These are phyloP conservation scores for Microbotryum silenes-acaulis DNA, from an alignment of 1,284 basidiomycete species.

Conservation along the genomic window DNA sequence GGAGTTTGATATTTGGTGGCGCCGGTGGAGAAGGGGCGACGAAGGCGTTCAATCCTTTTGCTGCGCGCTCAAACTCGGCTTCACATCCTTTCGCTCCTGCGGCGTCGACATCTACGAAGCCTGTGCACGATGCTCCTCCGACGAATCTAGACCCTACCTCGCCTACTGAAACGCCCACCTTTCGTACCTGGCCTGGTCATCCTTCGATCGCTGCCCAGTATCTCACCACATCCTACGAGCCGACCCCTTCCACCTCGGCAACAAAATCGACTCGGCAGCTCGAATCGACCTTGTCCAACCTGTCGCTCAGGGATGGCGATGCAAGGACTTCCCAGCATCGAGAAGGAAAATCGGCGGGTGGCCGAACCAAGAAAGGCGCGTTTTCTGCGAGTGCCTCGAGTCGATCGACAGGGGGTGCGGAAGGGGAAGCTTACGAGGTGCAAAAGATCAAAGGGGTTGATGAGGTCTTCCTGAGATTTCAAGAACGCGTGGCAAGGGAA, in stretches of 20 bases:
- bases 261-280: conserved; percentile 9
- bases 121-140: not conserved
- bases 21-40: not conserved
- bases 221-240: conserved; percentile 31
- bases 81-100: conserved; percentile 4
- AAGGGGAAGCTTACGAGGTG: conserved; percentile 62
- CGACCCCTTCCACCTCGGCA: conserved; percentile 9
- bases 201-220: conserved; percentile 16
- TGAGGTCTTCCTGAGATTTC: conserved; percentile 69
- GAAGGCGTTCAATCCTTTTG: conserved; percentile 20
- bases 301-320: not conserved
- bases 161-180: not conserved
- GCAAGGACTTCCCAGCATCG: not conserved
- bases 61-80: not conserved
- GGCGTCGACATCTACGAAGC: not conserved
- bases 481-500: conserved; percentile 56
- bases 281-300: conserved; percentile 2
- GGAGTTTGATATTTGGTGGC: conserved; percentile 28
- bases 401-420: not conserved
- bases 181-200: not conserved
- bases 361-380: conserved; percentile 20
- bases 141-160: not conserved
- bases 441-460: conserved; percentile 57
- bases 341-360: conserved; percentile 16
- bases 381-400: not conserved